Evolutionary conservation across 257 asterid genomes (phyloP), one percentile per base, ranked within the genome.

Genomic region (Salvia hispanica): DNA sequence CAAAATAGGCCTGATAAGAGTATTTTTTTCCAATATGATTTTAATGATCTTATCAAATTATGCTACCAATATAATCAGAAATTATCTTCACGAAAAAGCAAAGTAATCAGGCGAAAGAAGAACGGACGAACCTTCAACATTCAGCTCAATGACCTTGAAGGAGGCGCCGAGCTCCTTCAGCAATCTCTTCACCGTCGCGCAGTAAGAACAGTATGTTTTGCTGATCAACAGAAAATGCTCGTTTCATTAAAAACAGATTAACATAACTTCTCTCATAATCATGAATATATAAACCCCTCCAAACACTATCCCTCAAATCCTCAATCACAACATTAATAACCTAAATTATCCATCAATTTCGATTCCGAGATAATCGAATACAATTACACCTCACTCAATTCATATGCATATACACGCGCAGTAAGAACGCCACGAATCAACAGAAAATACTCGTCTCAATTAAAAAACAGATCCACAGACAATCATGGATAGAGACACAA

Each of bases 141-240:
- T 88, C 76, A 92, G 67, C 52, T 92, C 98, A 67, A 90, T 53
- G 46, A 76, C 84, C 82, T 90, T 90, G 85, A 67, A 92, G 57
- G 90, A 71, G 16, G 92, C 95, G 44, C 93, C 91, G 34, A 86
- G 69, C 73, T 85, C 74, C 42, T 67, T 70, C 82, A 92, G 81
- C 83, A 92, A 79, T 69, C 86, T 77, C 90, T 92, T 92, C 74
- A 92, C 97, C 66, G 52, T 64, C 18, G 58, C 71, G 82, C 97
- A 88, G 77, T 16, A 92, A 3, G 98, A 89, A 65, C 98, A 92
- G 79, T 62, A 82, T 62, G 88, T 66, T 72, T 92, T 92, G 96
- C 97, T 92, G 96, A 56, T 57, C 45, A 60, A 43, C 52, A 58
- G 21, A 57, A 4, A 62, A 43, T 11, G 44, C 58, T 40, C 45